Evolutionary conservation across 2,329 filamentous ascomycete genomes (phyloP), one percentile per base, ranked within the genome.

Genomic region (Cryphonectria carpinicola): DNA sequence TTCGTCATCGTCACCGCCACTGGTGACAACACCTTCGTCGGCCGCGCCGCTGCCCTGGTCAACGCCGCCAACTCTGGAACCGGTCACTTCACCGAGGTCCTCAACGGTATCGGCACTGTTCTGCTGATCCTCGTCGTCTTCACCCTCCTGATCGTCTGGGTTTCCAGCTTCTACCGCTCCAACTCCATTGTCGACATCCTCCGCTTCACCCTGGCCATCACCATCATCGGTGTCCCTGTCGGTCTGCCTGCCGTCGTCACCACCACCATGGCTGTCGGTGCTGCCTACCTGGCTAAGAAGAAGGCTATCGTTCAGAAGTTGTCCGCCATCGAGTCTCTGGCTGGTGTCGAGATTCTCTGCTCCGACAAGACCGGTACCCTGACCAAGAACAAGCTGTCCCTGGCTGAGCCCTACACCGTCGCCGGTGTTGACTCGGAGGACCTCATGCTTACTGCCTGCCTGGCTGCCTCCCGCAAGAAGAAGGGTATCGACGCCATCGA

Each of bases 401-500:
- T 97, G 63, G 87, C 92, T 67, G 94, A 97, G 80, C 94, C 94
- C 70, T 97, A 91, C 85, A 93, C 90, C 54, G 92, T 96, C 73
- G 86, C 88, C 73, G 94, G 94, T 78, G 92, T 97, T 72, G 92
- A 95, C 76, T 88, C 92, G 49, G 92, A 96, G 81, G 93, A 97
- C 77, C 91, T 97, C 74, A 97, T 97, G 93, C 87, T 97, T 75
- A 96, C 93, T 84, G 94, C 94, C 78, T 97, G 94, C 81, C 84
- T 97, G 78, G 94, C 94, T 78, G 93, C 94, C 74, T 95, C 92
- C 75, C 92, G 93, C 85, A 97, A 96, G 89, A 95, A 95, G 88
- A 97, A 97, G 87, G 94, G 93, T 85, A 95, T 97, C 74, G 94
- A 97, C 80, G 93, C 94, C 76, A 97, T 97, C 76, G 94, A 97